Percentiles rank a stretch among this genome's conserved stretches.
phyloP scores from a whole-genome alignment of 1,284 basidiomycete species.

The Afroboletus lepidellus region DNA sequence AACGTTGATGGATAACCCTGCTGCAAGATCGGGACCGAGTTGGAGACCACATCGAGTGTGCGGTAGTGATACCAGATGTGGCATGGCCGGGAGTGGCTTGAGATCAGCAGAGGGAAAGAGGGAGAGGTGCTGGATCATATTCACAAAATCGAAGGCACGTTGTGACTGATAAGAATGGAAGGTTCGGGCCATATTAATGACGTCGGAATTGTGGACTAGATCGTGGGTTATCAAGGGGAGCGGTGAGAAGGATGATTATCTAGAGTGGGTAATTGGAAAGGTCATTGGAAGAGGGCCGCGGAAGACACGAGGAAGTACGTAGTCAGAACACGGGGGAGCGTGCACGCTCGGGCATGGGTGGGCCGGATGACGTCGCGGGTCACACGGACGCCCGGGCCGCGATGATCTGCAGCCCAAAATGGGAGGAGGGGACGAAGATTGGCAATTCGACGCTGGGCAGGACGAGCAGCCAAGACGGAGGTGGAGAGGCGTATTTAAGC shows the following conservation, averaged over 20 bases:
- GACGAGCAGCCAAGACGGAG: neutral
- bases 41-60: neutral
- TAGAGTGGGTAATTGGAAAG: slow-evolving; percentile 4
- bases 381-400: slow-evolving; percentile 12
- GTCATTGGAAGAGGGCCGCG: slow-evolving; percentile 3
- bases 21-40: neutral
- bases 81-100: neutral
- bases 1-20: neutral
- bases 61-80: neutral
- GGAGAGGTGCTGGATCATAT: neutral
- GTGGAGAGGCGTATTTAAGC: slow-evolving; percentile 5
- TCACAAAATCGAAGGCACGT: no score
- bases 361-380: slow-evolving; percentile 15
- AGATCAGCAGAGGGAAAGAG: neutral
- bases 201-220: neutral
- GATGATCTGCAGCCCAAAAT: slow-evolving; percentile 27
- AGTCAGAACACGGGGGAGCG: slow-evolving; percentile 17
- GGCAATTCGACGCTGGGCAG: neutral
- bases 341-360: slow-evolving; percentile 11
- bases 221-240: neutral
- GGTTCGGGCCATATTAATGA: slow-evolving; percentile 1
- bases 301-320: slow-evolving; percentile 2
- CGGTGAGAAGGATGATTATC: slow-evolving; percentile 13
- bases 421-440: slow-evolving; percentile 13
- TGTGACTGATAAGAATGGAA: neutral